Evolutionary conservation across 805 yeast species (phyloP), one percentile per base, ranked within the genome.

Genomic region (Sungouiozyma ichnusensis): DNA sequence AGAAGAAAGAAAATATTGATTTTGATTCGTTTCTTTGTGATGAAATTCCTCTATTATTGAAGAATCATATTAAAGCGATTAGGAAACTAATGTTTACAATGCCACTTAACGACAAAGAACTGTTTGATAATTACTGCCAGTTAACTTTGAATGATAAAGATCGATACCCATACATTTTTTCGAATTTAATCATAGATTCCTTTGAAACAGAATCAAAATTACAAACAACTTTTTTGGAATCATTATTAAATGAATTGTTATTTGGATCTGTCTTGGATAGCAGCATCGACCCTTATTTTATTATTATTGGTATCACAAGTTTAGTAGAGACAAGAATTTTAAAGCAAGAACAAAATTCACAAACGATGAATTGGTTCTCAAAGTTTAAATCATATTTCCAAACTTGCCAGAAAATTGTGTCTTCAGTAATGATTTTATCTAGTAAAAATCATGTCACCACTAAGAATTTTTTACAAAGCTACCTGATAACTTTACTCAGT

Each of bases 21-120:
- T 45, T 40, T 33, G 53, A 52, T 33, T 16, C 29, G 3, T 37
- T 57, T 3, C 11, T 58, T 14, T 40, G 48, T 3, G 58, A 60
- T 44, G 61, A 59, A 33, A 15, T 57, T 13, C 58, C 63, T 5
- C 32, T 39, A n/a, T n/a, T 59, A 7, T 9, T 60, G 18, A 40
- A 54, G 15, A 38, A 48, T 3, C 62, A 58, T 41, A 37, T 51
- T 4, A 33, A 38, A 1, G 39, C 45, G 6, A 37, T 55, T 39
- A 35, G 43, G 17, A 36, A 16, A 11, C 16, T 41, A 15, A 31
- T 18, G 24, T 24, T 11, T 24, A n/a, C 20, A 35, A 35, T 20
- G 35, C 13, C 17, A 35, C 2, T 20, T 14, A 7, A 16, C 33
- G 6, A 27, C 16, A 5, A 41, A n/a, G 18, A 37, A 3, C 37